Evolutionary conservation across 768 basidiomycete genomes (phyloP), one percentile per base, ranked within the genome.

Genomic region (Sutorius australiensis): DNA sequence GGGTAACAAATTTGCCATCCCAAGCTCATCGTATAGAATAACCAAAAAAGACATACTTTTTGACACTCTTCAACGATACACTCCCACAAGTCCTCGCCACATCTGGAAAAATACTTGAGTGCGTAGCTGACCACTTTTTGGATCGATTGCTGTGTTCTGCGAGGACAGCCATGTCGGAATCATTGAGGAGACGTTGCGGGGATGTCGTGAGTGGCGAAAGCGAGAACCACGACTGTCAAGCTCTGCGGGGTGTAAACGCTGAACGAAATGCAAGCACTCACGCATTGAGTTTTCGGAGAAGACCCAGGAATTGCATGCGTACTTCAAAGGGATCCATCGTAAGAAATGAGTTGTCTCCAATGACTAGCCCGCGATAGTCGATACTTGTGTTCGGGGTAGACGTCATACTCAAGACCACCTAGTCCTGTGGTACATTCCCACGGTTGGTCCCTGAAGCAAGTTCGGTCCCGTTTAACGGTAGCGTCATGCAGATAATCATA

Each of bases 81-180:
- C 60, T 95, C 92, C 94, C 93, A 95, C 11, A 95, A 69, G 68
- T 97, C 92, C 62, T 95, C 92, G 6, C 90, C 92, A 51, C 92
- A 94, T 51, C 80, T 80, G 6, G 86, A 76, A 49, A 87, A 93
- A 63, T 89, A 86, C 67, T 93, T 93, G 50, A 94, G 76, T 0
- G 92, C 90, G 62, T 84, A 95, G 9, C 79, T 77, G 31, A 95
- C 93, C 33, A 89, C 87, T 67, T 87, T 90, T 69, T 91, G 89
- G 48, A 95, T 94, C 12, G 90, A 93, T 62, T 83, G 84, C 63
- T 92, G 91, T 28, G 91, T 84, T 61, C 89, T 92, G 28, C n/a
- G 32, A 24, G 32, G 24, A 34, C 19, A 13, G 24, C 21, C 31
- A 33, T 0, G 10, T 11, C 10, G 2, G 16, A n/a, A 32, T 8